Conservation (phyloP, 208 protist species). For the Acanthamoeba royreba region DNA sequence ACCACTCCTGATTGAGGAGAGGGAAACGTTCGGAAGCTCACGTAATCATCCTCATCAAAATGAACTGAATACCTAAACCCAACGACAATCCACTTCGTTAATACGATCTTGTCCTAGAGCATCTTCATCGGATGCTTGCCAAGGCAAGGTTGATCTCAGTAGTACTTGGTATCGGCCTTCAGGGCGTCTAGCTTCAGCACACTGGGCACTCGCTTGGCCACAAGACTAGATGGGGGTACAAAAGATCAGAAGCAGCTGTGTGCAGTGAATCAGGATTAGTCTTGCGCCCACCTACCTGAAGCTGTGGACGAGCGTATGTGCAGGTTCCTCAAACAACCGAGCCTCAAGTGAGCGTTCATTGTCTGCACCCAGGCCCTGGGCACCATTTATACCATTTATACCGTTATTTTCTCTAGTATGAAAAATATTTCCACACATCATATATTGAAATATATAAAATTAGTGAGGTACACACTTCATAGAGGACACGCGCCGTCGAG, state of each 20-base stretch:
- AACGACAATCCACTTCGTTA: no score
- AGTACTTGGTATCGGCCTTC: background rate
- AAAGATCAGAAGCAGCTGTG: no score
- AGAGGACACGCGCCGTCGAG: background rate
- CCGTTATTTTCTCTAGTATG: background rate
- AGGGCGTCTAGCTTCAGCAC: background rate
- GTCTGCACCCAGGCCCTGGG: background rate
- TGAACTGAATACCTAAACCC: background rate
- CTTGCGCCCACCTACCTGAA: background rate
- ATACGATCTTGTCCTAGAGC: no score
- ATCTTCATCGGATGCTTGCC: no score
- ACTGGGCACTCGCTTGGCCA: background rate
- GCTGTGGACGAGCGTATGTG: background rate
- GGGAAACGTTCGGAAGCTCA: constrained; percentile 8
- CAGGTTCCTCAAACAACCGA: background rate
- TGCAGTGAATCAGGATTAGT: background rate
- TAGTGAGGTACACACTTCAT: background rate
- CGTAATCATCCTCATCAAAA: background rate
- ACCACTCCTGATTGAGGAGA: background rate
- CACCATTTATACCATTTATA: background rate
- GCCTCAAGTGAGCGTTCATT: background rate
- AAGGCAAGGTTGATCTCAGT: no score
- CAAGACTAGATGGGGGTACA: no score
- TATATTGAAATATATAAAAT: background rate
- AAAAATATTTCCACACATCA: background rate